Evolutionary conservation across 768 basidiomycete genomes (phyloP), one percentile per base, ranked within the genome.

Genomic region (Kwoniella bestiolae): DNA sequence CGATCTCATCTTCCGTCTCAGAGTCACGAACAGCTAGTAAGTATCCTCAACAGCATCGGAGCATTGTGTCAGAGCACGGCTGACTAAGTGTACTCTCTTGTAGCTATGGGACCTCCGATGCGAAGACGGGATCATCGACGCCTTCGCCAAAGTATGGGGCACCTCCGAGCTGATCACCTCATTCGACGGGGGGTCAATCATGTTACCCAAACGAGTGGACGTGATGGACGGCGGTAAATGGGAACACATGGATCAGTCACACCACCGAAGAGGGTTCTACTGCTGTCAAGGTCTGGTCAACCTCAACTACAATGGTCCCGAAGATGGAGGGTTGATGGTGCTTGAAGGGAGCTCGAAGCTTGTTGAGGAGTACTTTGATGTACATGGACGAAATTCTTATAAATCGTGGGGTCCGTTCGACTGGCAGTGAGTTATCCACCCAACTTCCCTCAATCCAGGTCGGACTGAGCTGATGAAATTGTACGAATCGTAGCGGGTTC

Each of bases 241-340:
- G 69, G 69, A 70, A 57, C 69, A 70, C 65, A 70, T 70, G 69
- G 69, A 70, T 28, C 67, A 72, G 53, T 66, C 64, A 29, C 65
- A 26, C 18, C 67, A 68, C 57, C 51, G 67, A 51, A 45, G 45
- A 35, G 70, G 70, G 11, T 72, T 68, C 56, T 65, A 64, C 61
- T 67, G 65, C 32, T 53, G 47, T 52, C 70, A 72, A 62, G 70
- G 70, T 31, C 34, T 72, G 29, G 65, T 69, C 49, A 72, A 72
- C 57, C 45, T 72, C 3, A 67, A 67, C 29, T 41, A 68, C 56
- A 50, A 56, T 56, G 79, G 77, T 16, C 69, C 68, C 21, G 60
- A 79, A 3, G 78, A 79, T 47, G 78, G 78, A 18, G 78, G 78
- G 2, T 58, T 79, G 3, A 53, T 78, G 56, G 70, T 79, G 9